Percentiles rank a stretch among this genome's conserved stretches.
These are phyloP conservation scores for Coemansia sp. DNA, from an alignment of 192 early-diverging fungal genomes.

Conservation along the genomic window DNA sequence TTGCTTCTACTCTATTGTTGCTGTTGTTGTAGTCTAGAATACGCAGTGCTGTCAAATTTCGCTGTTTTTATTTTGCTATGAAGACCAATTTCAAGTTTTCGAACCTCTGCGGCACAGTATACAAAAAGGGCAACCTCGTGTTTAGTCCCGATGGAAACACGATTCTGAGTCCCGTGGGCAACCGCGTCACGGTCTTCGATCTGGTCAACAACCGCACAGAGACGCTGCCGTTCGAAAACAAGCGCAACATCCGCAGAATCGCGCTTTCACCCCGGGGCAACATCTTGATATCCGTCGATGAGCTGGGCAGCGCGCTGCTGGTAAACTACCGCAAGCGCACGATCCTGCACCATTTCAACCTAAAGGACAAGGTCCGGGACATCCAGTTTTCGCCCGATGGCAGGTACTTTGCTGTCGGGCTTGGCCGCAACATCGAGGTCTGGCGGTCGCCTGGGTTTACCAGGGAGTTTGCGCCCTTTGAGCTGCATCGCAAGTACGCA, in stretches of 20 bases:
- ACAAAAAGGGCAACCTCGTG: constrained; percentile 90
- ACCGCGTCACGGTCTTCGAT: constrained; percentile 93
- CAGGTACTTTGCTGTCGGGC: constrained; percentile 78
- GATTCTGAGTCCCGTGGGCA: constrained; percentile 93
- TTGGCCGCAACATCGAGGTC: constrained; percentile 80
- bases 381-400: constrained; percentile 93
- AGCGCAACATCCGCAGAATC: constrained; percentile 83
- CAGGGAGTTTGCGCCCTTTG: constrained; percentile 90
- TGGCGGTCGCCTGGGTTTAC: constrained; percentile 92
- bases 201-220: constrained; percentile 87
- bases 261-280: constrained; percentile 87
- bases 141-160: constrained; percentile 95
- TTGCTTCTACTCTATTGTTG: not conserved
- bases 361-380: constrained; percentile 76
- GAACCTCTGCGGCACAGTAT: constrained; percentile 97
- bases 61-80: constrained; percentile 28
- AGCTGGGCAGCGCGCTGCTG: constrained; percentile 84
- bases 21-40: too few species aligned
- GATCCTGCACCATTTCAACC: constrained; percentile 86
- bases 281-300: constrained; percentile 88
- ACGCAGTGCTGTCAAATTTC: constrained; percentile 1
- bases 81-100: constrained; percentile 77
- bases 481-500: constrained; percentile 71
- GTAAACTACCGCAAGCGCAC: constrained; percentile 82
- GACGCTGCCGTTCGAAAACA: constrained; percentile 93